phyloP scores from a whole-genome alignment of 352 stramenopile genomes.

The Pythium dissimile region DNA sequence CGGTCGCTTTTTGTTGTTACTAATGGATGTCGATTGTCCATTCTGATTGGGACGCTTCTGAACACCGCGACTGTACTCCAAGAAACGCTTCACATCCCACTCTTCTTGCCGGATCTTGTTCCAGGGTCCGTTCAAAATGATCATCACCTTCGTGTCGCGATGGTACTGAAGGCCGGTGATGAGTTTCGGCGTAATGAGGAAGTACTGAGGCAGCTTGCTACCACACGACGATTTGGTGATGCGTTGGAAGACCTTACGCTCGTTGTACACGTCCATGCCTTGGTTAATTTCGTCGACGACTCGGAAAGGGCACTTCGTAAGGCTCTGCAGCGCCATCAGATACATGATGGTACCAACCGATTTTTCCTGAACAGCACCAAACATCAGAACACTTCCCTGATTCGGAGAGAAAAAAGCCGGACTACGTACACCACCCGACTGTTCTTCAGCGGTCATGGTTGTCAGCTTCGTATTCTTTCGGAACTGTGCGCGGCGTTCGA shows the following conservation, averaged over 20 bases:
- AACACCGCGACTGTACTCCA: conserved; percentile 29
- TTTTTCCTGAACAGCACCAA: conserved; percentile 61
- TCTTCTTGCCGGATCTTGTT: conserved; percentile 77
- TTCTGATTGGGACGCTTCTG: conserved; percentile 14
- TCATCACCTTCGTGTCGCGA: conserved; percentile 83
- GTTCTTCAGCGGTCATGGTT: conserved; percentile 84
- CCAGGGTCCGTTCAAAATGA: conserved; percentile 85
- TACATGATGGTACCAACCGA: conserved; percentile 91
- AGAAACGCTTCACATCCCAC: conserved; percentile 62
- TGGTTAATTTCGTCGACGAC: conserved; percentile 90
- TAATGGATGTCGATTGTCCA: neutral
- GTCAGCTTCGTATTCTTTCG: conserved; percentile 80
- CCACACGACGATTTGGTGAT: conserved; percentile 87
- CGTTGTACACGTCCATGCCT: conserved; percentile 89
- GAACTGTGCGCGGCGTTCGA: conserved; percentile 82
- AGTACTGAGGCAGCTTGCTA: conserved; percentile 85
- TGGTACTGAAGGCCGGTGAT: conserved; percentile 84
- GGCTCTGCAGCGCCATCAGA: conserved; percentile 84
- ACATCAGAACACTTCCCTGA: neutral
- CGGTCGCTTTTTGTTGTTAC: conserved; percentile 16
- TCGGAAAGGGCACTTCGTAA: conserved; percentile 85
- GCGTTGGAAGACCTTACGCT: conserved; percentile 86
- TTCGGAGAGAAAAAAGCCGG: neutral
- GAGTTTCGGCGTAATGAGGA: conserved; percentile 88
- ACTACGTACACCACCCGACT: conserved; percentile 78